phyloP scores from a whole-genome alignment of 2,329 filamentous ascomycete genomes.

The Neocucurbitaria cava region DNA sequence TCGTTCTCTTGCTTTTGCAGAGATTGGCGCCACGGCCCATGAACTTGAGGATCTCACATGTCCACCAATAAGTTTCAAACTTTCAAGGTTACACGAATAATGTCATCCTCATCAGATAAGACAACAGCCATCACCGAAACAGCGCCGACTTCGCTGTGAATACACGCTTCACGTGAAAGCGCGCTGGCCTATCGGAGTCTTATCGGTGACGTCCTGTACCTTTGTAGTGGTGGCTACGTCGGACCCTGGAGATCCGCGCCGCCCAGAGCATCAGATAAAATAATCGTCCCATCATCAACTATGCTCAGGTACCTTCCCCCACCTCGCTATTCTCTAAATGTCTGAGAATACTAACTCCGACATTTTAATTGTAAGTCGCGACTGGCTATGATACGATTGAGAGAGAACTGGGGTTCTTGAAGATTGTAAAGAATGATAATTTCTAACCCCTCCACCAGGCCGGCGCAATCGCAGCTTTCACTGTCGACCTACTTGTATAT shows the following conservation, averaged over 20 bases:
- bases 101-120: not conserved
- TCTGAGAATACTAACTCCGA: conserved; percentile 58
- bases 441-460: conserved; percentile 61
- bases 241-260: conserved; percentile 1
- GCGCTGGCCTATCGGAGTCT: not conserved
- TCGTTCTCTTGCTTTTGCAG: not conserved
- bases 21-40: too few relatives aligned
- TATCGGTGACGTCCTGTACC: not conserved
- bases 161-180: not conserved
- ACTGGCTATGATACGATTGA: not conserved
- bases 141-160: conserved; percentile 3
- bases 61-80: too few relatives aligned
- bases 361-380: conserved; percentile 62
- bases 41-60: too few relatives aligned
- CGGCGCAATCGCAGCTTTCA: conserved; percentile 83
- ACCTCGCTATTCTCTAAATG: conserved; percentile 26
- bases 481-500: conserved; percentile 84
- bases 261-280: not conserved
- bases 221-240: not conserved
- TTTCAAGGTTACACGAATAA: not conserved
- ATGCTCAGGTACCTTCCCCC: too few relatives aligned
- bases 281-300: not conserved
- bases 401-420: too few relatives aligned
- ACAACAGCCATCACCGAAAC: not conserved
- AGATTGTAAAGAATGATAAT: not conserved